Conservation (phyloP, 202 grass and related monocot species). For the Digitaria exilis region DNA sequence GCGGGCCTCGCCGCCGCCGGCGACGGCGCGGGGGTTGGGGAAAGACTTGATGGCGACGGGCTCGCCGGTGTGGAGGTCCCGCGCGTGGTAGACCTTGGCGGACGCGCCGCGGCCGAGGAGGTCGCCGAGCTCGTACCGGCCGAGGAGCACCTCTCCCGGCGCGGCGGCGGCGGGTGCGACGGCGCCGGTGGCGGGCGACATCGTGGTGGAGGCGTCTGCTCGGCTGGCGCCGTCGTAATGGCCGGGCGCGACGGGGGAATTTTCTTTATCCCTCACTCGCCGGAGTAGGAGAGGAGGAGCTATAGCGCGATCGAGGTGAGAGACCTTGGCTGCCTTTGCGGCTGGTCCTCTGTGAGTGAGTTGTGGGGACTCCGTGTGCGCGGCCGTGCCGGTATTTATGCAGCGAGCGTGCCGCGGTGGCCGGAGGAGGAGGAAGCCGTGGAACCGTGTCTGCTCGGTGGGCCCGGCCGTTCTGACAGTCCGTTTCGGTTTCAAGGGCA, state of each 20-base stretch:
- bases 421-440: no score
- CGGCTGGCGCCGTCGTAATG: constrained; percentile 48
- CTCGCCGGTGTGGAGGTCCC: constrained; percentile 49
- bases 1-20: no score
- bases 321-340: background rate
- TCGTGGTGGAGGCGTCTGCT: constrained; percentile 56
- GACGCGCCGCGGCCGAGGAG: constrained; percentile 87
- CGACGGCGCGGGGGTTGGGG: constrained; percentile 39
- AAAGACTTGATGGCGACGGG: constrained; percentile 81
- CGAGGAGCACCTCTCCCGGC: constrained; percentile 58
- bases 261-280: background rate
- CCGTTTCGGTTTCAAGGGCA: background rate
- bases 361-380: background rate
- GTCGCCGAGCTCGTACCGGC: constrained; percentile 57
- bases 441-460: background rate
- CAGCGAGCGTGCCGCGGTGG: background rate
- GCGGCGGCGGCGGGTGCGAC: constrained; percentile 38
- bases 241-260: constrained; percentile 21
- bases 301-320: no score
- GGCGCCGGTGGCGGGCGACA: constrained; percentile 49
- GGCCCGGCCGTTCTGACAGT: background rate
- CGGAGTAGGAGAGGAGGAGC: background rate
- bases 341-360: no score
- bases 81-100: constrained; percentile 82
- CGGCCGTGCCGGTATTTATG: constrained; percentile 39